Evolutionary conservation across 176 grass and related monocot genomes (phyloP), one percentile per base, ranked within the genome.

Genomic region (Pharus latifolius): DNA sequence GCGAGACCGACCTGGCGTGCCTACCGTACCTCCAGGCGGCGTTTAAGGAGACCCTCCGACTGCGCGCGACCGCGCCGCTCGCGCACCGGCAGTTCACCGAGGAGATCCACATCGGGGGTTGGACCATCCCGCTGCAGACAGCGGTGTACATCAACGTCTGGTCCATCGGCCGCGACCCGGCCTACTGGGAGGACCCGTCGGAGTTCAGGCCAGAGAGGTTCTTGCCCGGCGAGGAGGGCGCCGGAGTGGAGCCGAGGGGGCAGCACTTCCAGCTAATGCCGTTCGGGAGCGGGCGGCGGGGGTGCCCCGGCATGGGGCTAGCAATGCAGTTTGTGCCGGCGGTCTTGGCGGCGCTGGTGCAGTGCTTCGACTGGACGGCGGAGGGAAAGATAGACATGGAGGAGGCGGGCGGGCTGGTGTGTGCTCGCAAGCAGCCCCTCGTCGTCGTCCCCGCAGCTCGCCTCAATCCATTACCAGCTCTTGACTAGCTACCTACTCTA

Each of bases 271-370:
- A 91, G 69, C 78, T 91, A 4, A 79, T 96, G 50, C 87, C 84
- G 0, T 96, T 96, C n/a, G 91, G 81, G 2, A 88, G 87, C 34
- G 87, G 91, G 2, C 83, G 87, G 65, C 82, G 85, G 45, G 85
- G 66, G 2, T 96, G 88, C 70, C 92, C 88, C 1, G 92, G 83
- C 10, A 81, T 88, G 72, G 82, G 78, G 1, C 50, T 84, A 6
- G 80, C 92, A 3, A 23, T 88, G 49, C 83, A 92, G 62, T 82
- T 74, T 7, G 76, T 89, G 19, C 85, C 86, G 27, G 67, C 70
- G 1, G 71, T 87, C 19, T 60, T 96, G 1, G 88, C 75, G 0
- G 83, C 73, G 13, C 73, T 92, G 0, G 82, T 96, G 42, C 85
- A 96, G 68, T 92, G 88, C 57, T 96, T 96, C 56, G 45, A 92